Evolutionary conservation across 306 rosid genomes (phyloP), one percentile per base, ranked within the genome.

Genomic region (Abrus pulchellus): DNA sequence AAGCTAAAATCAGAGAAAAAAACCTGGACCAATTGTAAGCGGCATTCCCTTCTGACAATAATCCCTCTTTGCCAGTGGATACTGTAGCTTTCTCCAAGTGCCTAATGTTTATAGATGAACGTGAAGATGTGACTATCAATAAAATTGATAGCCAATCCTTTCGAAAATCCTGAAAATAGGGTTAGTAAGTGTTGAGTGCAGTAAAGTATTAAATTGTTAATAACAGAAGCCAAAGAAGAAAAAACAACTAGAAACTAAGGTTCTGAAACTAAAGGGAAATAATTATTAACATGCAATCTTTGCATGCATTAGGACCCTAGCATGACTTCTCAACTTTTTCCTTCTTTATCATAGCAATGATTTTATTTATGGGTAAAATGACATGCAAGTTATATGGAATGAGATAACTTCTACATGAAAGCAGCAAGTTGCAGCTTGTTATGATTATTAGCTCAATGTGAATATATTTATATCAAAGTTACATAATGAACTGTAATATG

Each of bases 21-120:
- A 81, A 95, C 99, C 99, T 95, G 89, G 98, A 95, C 99, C 99
- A 95, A 72, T 93, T 95, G 87, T 93, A 90, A 34, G 98, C 98
- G 81, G 98, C 87, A 82, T 95, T 95, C 84, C 99, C 99, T 78
- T 95, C 99, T 0, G 97, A 93, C 73, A 95, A 77, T 66, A 95
- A 76, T 82, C 99, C 99, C 86, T 95, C 99, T 86, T 95, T 95
- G 76, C 99, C 99, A 2, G 99, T 91, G 72, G 99, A 93, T 49
- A 93, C 94, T 76, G 99, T 95, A 77, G 99, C 99, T 90, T 91
- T 95, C 92, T 95, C 99, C 92, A 95, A 88, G 83, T 95, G 99
- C 89, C 99, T 87, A 79, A 95, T 93, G 88, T 93, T 95, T 87
- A 89, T 95, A 79, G 97, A 89, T 63, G 99, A 93, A 34, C 99